Base-by-base conservation (phyloP, 768 basidiomycete species). In the Collybia nuda region DNA sequence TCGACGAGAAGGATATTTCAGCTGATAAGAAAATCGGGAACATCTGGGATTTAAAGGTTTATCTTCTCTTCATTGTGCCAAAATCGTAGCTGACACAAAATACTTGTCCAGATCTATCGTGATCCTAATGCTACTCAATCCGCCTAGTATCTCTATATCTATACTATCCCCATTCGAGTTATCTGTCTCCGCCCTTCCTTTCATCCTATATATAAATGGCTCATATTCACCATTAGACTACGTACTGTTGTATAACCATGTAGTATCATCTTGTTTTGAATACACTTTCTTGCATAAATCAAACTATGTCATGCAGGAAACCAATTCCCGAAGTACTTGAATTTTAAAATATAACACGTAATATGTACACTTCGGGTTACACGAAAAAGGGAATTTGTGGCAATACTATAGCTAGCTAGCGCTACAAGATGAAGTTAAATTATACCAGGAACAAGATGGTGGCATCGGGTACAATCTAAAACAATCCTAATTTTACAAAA, bases 31-130 rank as follows among this genome's bases (percentile, higher is more conserved):
- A 67, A 47, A 78, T 88, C 45, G 88, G 87, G 18, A 79, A 87
- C 62, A 81, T 92, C 51, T 92, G 85, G 90, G 75, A 74, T 66
- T 71, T 85, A 48, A 87, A 88, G 78, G 86, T 88, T n/a, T 32
- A 73, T 63, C 18, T 47, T 39, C 15, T 39, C 12, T 28, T 9
- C 28, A 50, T 39, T 39, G 19, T 12, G 24, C 7, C 17, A 11
- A 32, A n/a, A 39, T 28, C 42, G 24, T 17, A 23, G 40, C 48
- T 59, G 24, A 56, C 21, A 43, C 35, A 15, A 21, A 6, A 40
- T 39, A 45, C 18, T 32, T n/a, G 56, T 21, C n/a, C 47, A 79
- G 77, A 74, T 77, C 57, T 77, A 73, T 57, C 74, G 75, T 18
- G 76, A 79, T 56, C 75, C 77, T 5, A 66, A 64, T 38, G 76